Conservation (phyloP, 2,329 filamentous ascomycete genomes). For the Aspergillus pseudonomiae region DNA sequence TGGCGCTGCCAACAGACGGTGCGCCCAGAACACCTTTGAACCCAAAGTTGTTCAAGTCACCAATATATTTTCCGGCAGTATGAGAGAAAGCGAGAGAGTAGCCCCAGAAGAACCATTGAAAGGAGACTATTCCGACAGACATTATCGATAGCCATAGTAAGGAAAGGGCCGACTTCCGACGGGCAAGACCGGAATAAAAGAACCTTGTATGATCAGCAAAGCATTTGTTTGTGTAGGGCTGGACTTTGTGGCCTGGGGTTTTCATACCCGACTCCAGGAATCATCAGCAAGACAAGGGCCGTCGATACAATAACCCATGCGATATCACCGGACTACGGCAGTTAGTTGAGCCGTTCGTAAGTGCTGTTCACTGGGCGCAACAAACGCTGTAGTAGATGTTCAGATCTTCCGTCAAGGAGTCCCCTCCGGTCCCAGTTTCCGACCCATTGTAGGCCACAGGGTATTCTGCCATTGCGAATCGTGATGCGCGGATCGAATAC, state of each 20-base stretch:
- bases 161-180: constrained; percentile 84
- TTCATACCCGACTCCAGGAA: constrained; percentile 77
- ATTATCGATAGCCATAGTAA: constrained; percentile 85
- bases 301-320: constrained; percentile 77
- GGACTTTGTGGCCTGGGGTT: not conserved
- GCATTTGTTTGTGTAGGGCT: not conserved
- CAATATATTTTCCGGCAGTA: constrained; percentile 73
- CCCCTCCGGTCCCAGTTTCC: constrained; percentile 62
- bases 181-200: constrained; percentile 89
- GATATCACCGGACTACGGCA: constrained; percentile 71
- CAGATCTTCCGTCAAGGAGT: constrained; percentile 69
- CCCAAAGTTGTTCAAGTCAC: constrained; percentile 77
- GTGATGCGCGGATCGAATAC: not conserved
- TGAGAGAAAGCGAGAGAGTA: constrained; percentile 84
- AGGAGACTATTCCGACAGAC: constrained; percentile 75
- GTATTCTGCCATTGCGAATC: constrained; percentile 36
- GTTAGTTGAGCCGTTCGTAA: constrained; percentile 17
- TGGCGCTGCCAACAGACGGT: constrained; percentile 72
- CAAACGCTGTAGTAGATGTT: constrained; percentile 76
- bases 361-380: constrained; percentile 9
- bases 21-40: constrained; percentile 74
- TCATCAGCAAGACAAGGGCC: constrained; percentile 86
- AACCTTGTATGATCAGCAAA: constrained; percentile 56
- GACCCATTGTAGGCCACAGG: constrained; percentile 67
- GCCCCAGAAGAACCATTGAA: constrained; percentile 97